These are phyloP conservation scores for Colletotrichum eleusines DNA, from an alignment of 2,329 filamentous ascomycete genomes.

Conservation along the genomic window DNA sequence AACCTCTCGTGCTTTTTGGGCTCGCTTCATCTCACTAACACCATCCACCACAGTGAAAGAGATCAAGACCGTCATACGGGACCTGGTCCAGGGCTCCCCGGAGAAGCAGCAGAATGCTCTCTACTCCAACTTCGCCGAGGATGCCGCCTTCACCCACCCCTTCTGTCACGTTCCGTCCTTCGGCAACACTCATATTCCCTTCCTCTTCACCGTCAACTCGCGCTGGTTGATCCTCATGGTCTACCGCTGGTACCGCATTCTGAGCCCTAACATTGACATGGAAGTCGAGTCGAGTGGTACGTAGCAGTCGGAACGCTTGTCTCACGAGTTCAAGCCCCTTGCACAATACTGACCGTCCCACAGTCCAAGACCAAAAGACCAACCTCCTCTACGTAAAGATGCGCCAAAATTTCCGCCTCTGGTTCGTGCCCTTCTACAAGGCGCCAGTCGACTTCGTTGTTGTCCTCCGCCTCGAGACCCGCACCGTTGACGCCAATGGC, in stretches of 20 bases:
- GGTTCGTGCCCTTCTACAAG: constrained; percentile 81
- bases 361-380: constrained; percentile 42
- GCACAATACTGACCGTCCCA: constrained; percentile 1
- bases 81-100: constrained; percentile 75
- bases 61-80: constrained; percentile 74
- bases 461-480: constrained; percentile 71
- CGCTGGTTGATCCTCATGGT: constrained; percentile 76
- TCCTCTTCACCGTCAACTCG: constrained; percentile 64
- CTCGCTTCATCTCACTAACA: constrained; percentile 17
- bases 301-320: constrained; percentile 35
- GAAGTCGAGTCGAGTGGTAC: constrained; percentile 70
- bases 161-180: constrained; percentile 78
- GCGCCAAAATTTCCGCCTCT: constrained; percentile 81
- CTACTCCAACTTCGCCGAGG: constrained; percentile 77
- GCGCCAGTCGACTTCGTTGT: constrained; percentile 76
- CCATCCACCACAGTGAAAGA: constrained; percentile 61
- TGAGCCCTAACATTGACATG: constrained; percentile 80
- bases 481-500: constrained; percentile 49
- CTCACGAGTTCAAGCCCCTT: background rate
- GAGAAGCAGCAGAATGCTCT: constrained; percentile 74
- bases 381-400: constrained; percentile 78
- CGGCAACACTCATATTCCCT: constrained; percentile 54
- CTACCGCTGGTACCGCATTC: constrained; percentile 86
- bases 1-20: background rate
- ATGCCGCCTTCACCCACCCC: constrained; percentile 82